Percentiles rank a stretch among this genome's conserved stretches.
Conservation (phyloP, 306 rosid species). For the Psophocarpus tetragonolobus region DNA sequence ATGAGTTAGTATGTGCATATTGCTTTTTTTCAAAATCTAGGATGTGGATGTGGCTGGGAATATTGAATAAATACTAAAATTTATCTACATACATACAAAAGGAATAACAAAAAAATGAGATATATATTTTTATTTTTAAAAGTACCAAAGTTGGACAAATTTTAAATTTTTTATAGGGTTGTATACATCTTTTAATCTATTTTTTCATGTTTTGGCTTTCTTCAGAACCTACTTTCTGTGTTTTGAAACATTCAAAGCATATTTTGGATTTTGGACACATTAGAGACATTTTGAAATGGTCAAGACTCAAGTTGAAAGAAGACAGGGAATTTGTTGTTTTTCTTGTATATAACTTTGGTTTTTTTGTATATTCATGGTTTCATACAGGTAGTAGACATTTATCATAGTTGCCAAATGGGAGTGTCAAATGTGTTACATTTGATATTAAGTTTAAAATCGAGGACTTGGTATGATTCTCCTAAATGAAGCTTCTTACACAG, state of each 20-base stretch:
- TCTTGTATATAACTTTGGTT: background rate
- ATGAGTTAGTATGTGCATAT: slow-evolving; percentile 7
- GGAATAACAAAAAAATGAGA: background rate
- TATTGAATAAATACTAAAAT: slow-evolving; percentile 22
- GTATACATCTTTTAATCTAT: background rate
- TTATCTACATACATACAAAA: background rate
- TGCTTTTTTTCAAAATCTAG: slow-evolving; percentile 20
- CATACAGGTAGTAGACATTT: slow-evolving; percentile 4
- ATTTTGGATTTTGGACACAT: background rate
- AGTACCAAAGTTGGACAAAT: background rate
- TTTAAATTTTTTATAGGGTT: background rate
- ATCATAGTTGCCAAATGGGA: slow-evolving; percentile 12
- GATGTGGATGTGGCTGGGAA: slow-evolving; percentile 8
- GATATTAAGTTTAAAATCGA: slow-evolving; percentile 15
- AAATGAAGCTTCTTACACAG: slow-evolving; percentile 8
- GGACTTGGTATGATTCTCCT: slow-evolving; percentile 18
- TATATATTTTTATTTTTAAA: background rate
- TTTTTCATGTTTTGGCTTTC: background rate
- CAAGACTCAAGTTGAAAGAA: background rate
- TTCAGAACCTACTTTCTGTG: slow-evolving; percentile 10
- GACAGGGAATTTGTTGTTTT: background rate
- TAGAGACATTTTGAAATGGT: slow-evolving; percentile 22
- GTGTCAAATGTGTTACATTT: background rate
- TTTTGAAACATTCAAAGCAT: slow-evolving; percentile 5
- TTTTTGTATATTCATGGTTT: slow-evolving; percentile 13